Evolutionary conservation across 2,329 filamentous ascomycete genomes (phyloP).

Genomic region (Diaporthe caulivora): DNA sequence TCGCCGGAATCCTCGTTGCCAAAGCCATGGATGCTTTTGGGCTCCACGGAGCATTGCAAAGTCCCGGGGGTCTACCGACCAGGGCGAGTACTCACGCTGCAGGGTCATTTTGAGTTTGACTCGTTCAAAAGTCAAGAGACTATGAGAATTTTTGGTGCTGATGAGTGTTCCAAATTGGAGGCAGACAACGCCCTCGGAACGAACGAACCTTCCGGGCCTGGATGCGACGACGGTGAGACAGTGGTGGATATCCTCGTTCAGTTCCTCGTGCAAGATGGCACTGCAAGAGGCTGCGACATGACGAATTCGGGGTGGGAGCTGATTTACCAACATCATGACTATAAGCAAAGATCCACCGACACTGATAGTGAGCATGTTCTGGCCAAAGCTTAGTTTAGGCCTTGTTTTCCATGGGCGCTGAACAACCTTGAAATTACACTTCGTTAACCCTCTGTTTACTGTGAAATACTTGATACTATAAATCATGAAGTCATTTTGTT

Average conservation of each 20-base stretch:
- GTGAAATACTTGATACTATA: not conserved
- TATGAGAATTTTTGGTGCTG: constrained; percentile 34
- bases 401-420: not conserved
- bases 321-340: constrained; percentile 7
- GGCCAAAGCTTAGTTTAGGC: not conserved
- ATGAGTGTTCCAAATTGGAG: not conserved
- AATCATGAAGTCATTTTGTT: not conserved
- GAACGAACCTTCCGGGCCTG: not conserved
- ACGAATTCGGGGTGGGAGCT: not conserved
- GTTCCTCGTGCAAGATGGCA: constrained; percentile 1
- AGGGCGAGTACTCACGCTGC: constrained; percentile 32
- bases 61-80: constrained; percentile 33
- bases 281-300: not conserved
- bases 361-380: not conserved
- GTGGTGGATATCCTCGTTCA: constrained; percentile 32
- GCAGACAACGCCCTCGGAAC: not conserved
- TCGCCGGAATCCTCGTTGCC: not conserved
- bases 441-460: too few relatives aligned
- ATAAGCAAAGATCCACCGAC: too few relatives aligned
- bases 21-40: constrained; percentile 30
- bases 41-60: constrained; percentile 31
- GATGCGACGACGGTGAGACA: constrained; percentile 4
- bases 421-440: not conserved
- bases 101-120: constrained; percentile 38
- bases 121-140: constrained; percentile 32